A percentile compares a stretch with the other conserved stretches of the same genome.
Evolutionary conservation across 164 flowering plant species (phyloP).

Genomic region (Magnolia sinica): DNA sequence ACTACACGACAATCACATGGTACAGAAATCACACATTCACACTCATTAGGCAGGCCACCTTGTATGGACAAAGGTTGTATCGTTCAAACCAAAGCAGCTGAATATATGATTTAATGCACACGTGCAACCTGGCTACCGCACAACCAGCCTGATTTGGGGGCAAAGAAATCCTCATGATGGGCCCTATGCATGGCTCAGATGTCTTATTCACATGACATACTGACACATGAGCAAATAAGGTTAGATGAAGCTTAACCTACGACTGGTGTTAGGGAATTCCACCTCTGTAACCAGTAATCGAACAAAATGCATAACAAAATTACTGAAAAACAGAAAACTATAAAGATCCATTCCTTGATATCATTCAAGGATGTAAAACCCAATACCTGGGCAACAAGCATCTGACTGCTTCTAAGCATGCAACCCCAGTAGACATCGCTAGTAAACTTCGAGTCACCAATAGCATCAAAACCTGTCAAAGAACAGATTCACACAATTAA

Average conservation of each 20-base stretch:
- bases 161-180: too few species aligned
- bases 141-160: too few species aligned
- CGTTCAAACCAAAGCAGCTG: too few species aligned
- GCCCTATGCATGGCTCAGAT: neutral
- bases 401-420: conserved; percentile 97
- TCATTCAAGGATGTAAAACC: conserved; percentile 1
- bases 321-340: neutral
- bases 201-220: neutral
- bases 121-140: too few species aligned
- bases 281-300: neutral
- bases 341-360: neutral
- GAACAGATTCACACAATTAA: neutral
- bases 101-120: too few species aligned
- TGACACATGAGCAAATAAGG: neutral
- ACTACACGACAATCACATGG: neutral
- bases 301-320: neutral
- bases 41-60: too few species aligned
- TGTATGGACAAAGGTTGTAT: too few species aligned
- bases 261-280: too few species aligned
- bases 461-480: conserved; percentile 61
- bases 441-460: conserved; percentile 71
- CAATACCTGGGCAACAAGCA: conserved; percentile 92
- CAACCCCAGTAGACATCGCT: conserved; percentile 95
- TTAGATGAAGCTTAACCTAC: neutral
- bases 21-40: too few species aligned